Evolutionary conservation across 2,329 filamentous ascomycete species (phyloP).

Genomic region (Aspergillus sp.): DNA sequence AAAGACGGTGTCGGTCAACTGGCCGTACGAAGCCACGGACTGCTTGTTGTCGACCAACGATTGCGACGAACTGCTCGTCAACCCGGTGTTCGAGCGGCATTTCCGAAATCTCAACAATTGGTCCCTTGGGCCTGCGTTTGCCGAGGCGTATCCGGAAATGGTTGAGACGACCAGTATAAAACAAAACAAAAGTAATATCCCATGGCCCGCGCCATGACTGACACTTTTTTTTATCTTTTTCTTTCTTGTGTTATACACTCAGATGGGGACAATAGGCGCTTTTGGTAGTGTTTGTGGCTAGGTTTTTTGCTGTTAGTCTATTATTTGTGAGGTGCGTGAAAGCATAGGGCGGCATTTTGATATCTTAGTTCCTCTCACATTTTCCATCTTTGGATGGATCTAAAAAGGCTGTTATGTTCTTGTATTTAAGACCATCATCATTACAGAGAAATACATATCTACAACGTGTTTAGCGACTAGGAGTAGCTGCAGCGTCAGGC

Average conservation of each 20-base stretch:
- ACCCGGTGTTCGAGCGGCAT: slow-evolving; percentile 78
- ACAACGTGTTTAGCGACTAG: no score
- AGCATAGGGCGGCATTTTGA: no score
- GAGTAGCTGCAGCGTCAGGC: no score
- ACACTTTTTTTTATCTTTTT: neutral
- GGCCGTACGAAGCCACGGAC: slow-evolving; percentile 70
- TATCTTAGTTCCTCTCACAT: no score
- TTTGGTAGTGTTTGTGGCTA: no score
- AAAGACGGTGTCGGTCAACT: slow-evolving; percentile 66
- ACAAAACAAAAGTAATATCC: slow-evolving; percentile 1
- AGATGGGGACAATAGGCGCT: no score
- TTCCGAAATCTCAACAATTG: slow-evolving; percentile 69
- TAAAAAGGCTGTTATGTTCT: no score
- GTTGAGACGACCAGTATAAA: slow-evolving; percentile 34
- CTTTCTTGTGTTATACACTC: neutral
- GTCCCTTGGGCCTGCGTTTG: slow-evolving; percentile 65
- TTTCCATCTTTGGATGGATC: no score
- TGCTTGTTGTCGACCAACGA: slow-evolving; percentile 50
- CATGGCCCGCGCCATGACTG: neutral
- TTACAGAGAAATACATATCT: no score
- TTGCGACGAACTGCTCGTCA: slow-evolving; percentile 63
- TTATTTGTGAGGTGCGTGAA: no score
- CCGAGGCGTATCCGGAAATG: slow-evolving; percentile 54
- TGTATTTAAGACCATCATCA: no score
- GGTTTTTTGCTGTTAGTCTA: no score